Evolutionary conservation across 805 yeast species (phyloP), one percentile per base, ranked within the genome.

Genomic region (Teunomyces barrocoloradensis): DNA sequence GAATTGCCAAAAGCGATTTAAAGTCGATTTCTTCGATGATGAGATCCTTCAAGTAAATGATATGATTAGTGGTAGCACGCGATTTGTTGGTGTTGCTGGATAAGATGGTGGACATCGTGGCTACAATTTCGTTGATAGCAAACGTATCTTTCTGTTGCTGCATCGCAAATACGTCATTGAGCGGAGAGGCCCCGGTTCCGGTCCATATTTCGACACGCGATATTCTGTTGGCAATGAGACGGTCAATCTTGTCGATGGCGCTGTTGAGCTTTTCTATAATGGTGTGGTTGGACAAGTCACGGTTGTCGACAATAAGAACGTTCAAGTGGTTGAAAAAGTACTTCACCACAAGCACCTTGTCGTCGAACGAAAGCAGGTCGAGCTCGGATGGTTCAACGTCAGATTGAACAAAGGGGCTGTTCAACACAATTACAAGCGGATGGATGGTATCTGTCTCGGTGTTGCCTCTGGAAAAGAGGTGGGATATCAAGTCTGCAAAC

Each of bases 181-280:
- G 45, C 34, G 50, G 49, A 32, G 45, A 36, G 4, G 49, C 43
- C 3, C 69, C 65, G 7, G 74, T 68, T 13, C 75, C 77, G 1
- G 75, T 71, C 77, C 77, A 72, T 13, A 68, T 64, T 60, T 74
- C 65, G 51, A 76, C 66, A 45, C 73, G 59, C n/a, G 64, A 43
- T 43, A 72, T 63, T 41, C 78, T 57, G 44, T 65, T 59, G 21
- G 59, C 49, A 9, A 71, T 57, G 39, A 64, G 52, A 10, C 52
- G 32, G 27, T 60, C 58, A 37, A 67, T 60, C 39, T 58, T 51
- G 13, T 32, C 50, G 15, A 68, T 59, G 25, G 56, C 56, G 6
- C 29, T 45, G 51, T 62, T 57, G 42, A 61, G 50, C 44, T 53
- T 51, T 10, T 41, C 45, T 7, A 53, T 53, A 27, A 47, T 21